Evolutionary conservation across 2,329 filamentous ascomycete species (phyloP), one percentile per base, ranked within the genome.

Genomic region (Scytalidium sp.): DNA sequence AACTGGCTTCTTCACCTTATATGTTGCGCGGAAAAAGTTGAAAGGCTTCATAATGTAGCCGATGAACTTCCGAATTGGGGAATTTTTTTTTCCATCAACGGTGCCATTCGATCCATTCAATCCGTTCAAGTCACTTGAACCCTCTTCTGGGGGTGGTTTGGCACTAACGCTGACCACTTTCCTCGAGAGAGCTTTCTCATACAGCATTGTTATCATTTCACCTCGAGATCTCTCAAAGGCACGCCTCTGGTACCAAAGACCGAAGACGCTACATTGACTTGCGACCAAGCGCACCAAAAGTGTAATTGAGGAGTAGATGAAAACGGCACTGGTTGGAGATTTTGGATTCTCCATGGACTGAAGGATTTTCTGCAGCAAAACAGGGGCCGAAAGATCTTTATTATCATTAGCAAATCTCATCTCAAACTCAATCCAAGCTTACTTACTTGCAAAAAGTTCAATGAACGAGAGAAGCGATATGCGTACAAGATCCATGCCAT

Each of bases 171-270:
- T 60, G 3, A 64, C 54, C 19, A 64, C 60, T 47, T 66, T 66
- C 39, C 64, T 60, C 9, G 61, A 61, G 3, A 66, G 50, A 0
- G 63, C 62, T 67, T 93, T 93, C 60, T 90, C 87, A 60, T 90
- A 90, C 11, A 92, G 76, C 80, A 90, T 90, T 15, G 88, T 92
- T 51, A 93, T 87, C 78, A 93, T 82, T 68, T 96, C 90, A 3
- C 91, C 91, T 43, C 91, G 76, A 4, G 87, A 90, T 50, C 91
- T 75, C 66, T 96, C 91, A 59, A 96, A 96, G 22, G 82, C 82
- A 52, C 92, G 83, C 56, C 91, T 81, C n/a, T 84, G 83, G 62
- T 87, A 95, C 91, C 91, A 96, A 1, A 90, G 71, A 20, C 74
- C 81, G 59, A 92, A 81, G 0, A 91, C 82, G 4, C 77, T 76